Evolutionary conservation across 129 eudicot genomes (phyloP).

Genomic region (Daucus carota): DNA sequence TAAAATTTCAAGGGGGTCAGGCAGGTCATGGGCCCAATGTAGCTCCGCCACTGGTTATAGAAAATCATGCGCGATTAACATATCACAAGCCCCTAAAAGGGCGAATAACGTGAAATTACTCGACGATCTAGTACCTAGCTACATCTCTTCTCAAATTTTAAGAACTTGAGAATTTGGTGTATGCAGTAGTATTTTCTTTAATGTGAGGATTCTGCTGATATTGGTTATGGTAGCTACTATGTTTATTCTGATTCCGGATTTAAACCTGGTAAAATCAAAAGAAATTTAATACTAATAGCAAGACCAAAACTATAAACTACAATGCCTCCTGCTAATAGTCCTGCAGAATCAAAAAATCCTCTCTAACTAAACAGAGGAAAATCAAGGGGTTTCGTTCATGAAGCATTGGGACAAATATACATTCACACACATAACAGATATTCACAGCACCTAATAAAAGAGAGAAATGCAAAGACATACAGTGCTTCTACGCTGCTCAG

Average conservation of each 20-base stretch:
- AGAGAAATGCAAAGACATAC: constrained; percentile 23
- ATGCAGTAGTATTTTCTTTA: not conserved
- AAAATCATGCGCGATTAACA: not conserved
- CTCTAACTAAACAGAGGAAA: not conserved
- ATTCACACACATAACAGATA: not conserved
- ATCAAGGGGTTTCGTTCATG: not conserved
- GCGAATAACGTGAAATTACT: not conserved
- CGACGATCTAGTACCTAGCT: not conserved
- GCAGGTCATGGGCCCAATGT: too few relatives aligned
- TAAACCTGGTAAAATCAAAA: not conserved
- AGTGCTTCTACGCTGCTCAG: constrained; percentile 71
- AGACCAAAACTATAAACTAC: too few relatives aligned
- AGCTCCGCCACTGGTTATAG: not conserved
- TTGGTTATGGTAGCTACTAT: too few relatives aligned
- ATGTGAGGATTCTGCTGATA: not conserved
- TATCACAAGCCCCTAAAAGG: not conserved
- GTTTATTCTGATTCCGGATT: too few relatives aligned
- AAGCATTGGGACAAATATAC: not conserved
- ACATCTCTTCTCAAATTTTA: not conserved
- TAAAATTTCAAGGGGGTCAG: too few relatives aligned
- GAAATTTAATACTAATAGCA: too few relatives aligned
- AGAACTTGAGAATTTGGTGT: not conserved
- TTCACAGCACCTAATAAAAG: not conserved
- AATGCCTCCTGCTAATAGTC: too few relatives aligned
- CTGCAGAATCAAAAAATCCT: not conserved